These are phyloP conservation scores for Gremmenia infestans DNA, from an alignment of 2,329 filamentous ascomycete species.

Conservation along the genomic window DNA sequence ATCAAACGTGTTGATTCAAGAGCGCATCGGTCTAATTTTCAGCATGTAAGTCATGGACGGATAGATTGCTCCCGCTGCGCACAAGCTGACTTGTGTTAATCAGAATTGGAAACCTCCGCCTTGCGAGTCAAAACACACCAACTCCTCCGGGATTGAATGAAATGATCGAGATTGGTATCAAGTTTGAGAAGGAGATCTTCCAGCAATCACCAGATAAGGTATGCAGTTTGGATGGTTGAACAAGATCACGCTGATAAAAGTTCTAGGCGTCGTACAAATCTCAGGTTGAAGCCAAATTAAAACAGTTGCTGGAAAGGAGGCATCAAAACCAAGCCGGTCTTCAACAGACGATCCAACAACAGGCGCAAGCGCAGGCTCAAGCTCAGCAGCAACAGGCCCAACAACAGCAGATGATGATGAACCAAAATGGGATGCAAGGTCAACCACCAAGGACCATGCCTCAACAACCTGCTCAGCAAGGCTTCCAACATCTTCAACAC, in stretches of 20 bases:
- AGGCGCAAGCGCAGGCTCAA: slow-evolving; percentile 36
- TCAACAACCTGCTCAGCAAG: slow-evolving; percentile 45
- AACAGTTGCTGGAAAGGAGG: slow-evolving; percentile 26
- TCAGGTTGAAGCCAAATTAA: slow-evolving; percentile 24
- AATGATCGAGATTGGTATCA: slow-evolving; percentile 28
- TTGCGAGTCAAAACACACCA: slow-evolving; percentile 22
- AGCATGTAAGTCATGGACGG: slow-evolving; percentile 26
- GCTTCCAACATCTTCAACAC: slow-evolving; percentile 54
- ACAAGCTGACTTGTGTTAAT: neutral
- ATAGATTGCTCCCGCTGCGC: neutral
- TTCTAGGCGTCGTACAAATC: slow-evolving; percentile 25
- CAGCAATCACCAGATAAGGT: slow-evolving; percentile 27
- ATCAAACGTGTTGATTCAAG: slow-evolving; percentile 20
- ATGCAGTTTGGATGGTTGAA: neutral
- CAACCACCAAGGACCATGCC: slow-evolving; percentile 47
- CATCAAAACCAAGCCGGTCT: slow-evolving; percentile 25
- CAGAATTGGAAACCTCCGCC: slow-evolving; percentile 28
- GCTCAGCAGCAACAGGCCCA: slow-evolving; percentile 37
- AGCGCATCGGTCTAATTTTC: slow-evolving; percentile 28
- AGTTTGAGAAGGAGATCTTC: slow-evolving; percentile 30
- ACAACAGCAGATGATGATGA: slow-evolving; percentile 50
- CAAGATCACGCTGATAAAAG: slow-evolving; percentile 14
- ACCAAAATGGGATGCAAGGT: slow-evolving; percentile 44
- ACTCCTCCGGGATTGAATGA: slow-evolving; percentile 20
- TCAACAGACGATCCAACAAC: slow-evolving; percentile 42